Percentiles rank a stretch among this genome's conserved stretches.
Evolutionary conservation across 768 basidiomycete genomes (phyloP).

Genomic region (Amanita molliuscula): DNA sequence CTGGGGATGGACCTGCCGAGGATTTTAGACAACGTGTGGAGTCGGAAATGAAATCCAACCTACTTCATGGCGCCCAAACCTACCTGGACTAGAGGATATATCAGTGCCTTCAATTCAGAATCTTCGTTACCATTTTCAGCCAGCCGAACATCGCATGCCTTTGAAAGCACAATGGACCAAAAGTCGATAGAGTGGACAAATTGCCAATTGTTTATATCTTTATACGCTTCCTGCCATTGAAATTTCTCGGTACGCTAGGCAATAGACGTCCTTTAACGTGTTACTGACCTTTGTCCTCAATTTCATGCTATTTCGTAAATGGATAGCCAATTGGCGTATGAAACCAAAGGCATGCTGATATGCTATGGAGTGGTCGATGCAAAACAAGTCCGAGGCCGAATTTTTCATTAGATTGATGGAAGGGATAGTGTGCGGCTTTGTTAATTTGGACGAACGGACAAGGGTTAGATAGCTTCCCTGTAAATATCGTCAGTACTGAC

Average conservation of each 20-base stretch:
- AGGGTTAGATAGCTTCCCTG: constrained; percentile 86
- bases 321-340: constrained; percentile 90
- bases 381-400: constrained; percentile 88
- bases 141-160: constrained; percentile 59
- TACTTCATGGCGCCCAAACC: constrained; percentile 89
- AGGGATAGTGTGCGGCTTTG: constrained; percentile 79
- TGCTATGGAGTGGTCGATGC: constrained; percentile 56
- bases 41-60: constrained; percentile 17
- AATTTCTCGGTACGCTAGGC: not conserved
- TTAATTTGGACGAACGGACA: constrained; percentile 75
- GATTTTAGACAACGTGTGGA: constrained; percentile 1
- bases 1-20: constrained; percentile 73
- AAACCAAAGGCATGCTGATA: constrained; percentile 97
- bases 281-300: constrained; percentile 62
- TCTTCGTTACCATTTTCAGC: constrained; percentile 33
- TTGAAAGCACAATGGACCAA: constrained; percentile 82
- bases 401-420: constrained; percentile 97
- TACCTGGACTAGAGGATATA: constrained; percentile 94
- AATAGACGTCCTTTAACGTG: not conserved
- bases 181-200: constrained; percentile 94
- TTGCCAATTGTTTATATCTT: constrained; percentile 98
- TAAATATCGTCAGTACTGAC: not conserved
- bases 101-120: constrained; percentile 76
- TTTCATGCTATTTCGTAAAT: constrained; percentile 87
- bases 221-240: constrained; percentile 66